Conservation (phyloP, 2,329 filamentous ascomycete species). For the Didymella lethalis region DNA sequence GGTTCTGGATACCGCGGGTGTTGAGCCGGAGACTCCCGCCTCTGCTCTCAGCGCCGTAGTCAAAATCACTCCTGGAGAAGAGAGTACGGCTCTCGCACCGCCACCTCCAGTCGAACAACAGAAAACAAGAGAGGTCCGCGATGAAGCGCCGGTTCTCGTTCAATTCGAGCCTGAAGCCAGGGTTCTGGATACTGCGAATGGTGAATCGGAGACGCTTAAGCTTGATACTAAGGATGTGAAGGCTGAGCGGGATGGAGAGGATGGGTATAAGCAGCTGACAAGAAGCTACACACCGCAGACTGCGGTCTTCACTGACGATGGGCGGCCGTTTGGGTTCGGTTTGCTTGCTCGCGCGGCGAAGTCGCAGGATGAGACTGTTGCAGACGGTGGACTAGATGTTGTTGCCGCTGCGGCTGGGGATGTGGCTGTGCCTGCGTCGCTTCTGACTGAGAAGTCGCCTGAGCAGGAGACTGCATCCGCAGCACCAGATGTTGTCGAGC, state of each 20-base stretch:
- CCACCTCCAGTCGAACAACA: neutral
- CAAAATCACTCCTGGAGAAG: neutral
- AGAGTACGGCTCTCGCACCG: neutral
- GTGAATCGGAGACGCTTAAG: neutral
- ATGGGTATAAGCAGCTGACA: neutral
- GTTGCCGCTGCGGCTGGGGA: neutral
- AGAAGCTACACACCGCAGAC: slow-evolving; percentile 21
- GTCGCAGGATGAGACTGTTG: neutral
- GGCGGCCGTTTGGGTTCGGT: slow-evolving; percentile 13
- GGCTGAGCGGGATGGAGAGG: neutral
- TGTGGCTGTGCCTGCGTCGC: neutral
- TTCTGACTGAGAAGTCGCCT: neutral
- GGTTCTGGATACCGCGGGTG: neutral
- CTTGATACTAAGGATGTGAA: slow-evolving; percentile 1
- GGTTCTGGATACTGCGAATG: neutral
- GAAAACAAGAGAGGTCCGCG: neutral
- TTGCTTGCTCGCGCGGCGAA: neutral
- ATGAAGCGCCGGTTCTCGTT: neutral
- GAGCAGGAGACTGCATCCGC: neutral
- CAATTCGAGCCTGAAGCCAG: neutral
- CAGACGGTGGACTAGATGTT: neutral
- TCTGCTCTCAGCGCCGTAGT: too few relatives aligned
- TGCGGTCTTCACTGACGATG: slow-evolving; percentile 21
- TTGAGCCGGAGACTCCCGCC: neutral
- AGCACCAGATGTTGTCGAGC: neutral